Evolutionary conservation across 2,329 filamentous ascomycete genomes (phyloP), one percentile per base, ranked within the genome.

Genomic region (Fonsecaea nubica): DNA sequence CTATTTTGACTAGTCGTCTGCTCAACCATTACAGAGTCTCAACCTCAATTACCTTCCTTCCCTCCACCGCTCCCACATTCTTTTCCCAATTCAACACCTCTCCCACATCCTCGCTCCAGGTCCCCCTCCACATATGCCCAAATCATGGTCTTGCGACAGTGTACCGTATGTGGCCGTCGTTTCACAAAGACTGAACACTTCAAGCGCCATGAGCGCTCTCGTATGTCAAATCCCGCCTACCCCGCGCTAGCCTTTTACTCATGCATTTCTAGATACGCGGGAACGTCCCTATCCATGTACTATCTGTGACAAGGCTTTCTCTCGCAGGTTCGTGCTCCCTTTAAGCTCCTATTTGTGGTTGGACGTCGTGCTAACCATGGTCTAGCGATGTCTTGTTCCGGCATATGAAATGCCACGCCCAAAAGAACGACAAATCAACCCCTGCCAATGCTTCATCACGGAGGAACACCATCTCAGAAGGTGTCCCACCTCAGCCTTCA

Each of bases 101-200:
- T 55, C 61, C 53, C 53, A 57, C 54, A 45, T 62, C 36, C 4
- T 45, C 12, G 40, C 15, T n/a, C 32, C 32, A 53, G 45, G 48
- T 58, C 21, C 38, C 21, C 38, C 50, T 55, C 62, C 63, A 60
- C 63, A 63, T 61, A 52, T 45, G 25, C 40, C 36, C 65, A 62
- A 73, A 21, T 72, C 73, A 80, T 80, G 78, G 77, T 81, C 68
- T 73, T 80, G 62, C 77, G 76, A 74, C 79, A 81, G 73, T 82
- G 80, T 68, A 77, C 74, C 58, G 80, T 81, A 62, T 86, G 83
- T 77, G 83, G 84, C 69, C 80, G 83, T 68, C 82, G 81, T 68
- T 86, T 85, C 76, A 84, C 82, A 68, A 86, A 86, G 75, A 83
- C 82, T 35, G 83, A 85, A 72, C 83, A 85, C 75, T 81, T 83